These are phyloP conservation scores for Paramecium octaurelia DNA, from an alignment of 73 alveolate species.

Conservation along the genomic window DNA sequence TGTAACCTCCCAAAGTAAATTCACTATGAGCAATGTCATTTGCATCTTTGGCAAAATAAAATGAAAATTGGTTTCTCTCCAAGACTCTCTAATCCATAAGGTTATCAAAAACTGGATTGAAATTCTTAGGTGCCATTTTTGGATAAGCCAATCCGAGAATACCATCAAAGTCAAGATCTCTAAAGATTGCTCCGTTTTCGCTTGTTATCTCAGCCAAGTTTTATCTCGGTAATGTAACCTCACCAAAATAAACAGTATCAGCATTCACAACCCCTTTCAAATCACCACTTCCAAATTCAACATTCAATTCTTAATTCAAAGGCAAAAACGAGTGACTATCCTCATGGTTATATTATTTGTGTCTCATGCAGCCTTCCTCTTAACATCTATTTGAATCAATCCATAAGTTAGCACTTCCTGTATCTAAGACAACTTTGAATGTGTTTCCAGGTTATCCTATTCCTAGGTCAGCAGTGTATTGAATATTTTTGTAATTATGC, in stretches of 20 bases:
- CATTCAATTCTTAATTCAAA: background rate
- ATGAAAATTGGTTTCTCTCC: conserved; percentile 69
- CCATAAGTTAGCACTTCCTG: conserved; percentile 69
- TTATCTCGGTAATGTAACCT: conserved; percentile 58
- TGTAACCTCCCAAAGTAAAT: conserved; percentile 71
- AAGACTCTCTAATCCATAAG: conserved; percentile 64
- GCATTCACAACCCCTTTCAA: conserved; percentile 62
- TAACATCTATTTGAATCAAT: conserved; percentile 60
- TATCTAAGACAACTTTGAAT: conserved; percentile 71
- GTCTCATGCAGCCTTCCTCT: conserved; percentile 56
- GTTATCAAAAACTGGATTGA: conserved; percentile 67
- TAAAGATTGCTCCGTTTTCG: conserved; percentile 74
- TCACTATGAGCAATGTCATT: conserved; percentile 67
- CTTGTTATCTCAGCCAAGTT: conserved; percentile 72
- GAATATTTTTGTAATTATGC: conserved; percentile 55
- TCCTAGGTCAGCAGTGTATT: conserved; percentile 64
- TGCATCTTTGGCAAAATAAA: conserved; percentile 61
- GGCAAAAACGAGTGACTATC: background rate
- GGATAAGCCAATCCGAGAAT: conserved; percentile 82
- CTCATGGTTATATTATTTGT: conserved; percentile 28
- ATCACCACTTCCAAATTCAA: conserved; percentile 77
- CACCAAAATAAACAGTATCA: conserved; percentile 73
- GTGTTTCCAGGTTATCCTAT: conserved; percentile 73
- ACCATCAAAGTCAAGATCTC: conserved; percentile 70
- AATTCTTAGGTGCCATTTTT: conserved; percentile 67